These are phyloP conservation scores for Colletotrichum sp. DNA, from an alignment of 2,329 filamentous ascomycete genomes.

Conservation along the genomic window DNA sequence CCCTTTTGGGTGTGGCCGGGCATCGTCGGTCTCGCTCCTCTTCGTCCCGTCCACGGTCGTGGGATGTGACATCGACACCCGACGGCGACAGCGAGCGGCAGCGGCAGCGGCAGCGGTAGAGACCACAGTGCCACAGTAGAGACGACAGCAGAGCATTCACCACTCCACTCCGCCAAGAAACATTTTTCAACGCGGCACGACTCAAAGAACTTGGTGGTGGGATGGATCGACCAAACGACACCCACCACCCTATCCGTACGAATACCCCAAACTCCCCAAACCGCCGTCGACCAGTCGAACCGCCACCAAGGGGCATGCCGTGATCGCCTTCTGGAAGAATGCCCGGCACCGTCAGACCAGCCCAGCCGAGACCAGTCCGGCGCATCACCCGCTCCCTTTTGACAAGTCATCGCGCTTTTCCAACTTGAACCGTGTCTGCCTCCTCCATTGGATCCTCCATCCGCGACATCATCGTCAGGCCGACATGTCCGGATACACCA, in stretches of 20 bases:
- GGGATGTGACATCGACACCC: background rate
- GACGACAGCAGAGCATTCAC: background rate
- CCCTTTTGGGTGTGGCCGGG: background rate
- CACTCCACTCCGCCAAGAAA: background rate
- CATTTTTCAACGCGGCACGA: background rate
- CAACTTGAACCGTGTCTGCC: background rate
- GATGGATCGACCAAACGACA: background rate
- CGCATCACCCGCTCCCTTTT: conserved; percentile 11
- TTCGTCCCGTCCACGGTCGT: background rate
- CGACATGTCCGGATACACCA: background rate
- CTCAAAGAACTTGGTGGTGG: background rate
- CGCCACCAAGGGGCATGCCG: background rate
- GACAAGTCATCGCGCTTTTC: background rate
- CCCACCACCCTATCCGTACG: background rate
- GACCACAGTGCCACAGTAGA: background rate
- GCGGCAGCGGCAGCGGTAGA: background rate
- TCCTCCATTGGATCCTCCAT: background rate
- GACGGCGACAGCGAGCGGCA: background rate
- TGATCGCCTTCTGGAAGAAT: conserved; percentile 11
- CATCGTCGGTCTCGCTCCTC: background rate
- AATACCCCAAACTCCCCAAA: background rate
- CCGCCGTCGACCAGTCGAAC: background rate
- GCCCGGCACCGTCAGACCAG: conserved; percentile 8
- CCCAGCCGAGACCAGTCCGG: conserved; percentile 13
- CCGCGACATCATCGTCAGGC: background rate